Conservation (phyloP, 139 green algal species). For the Axilococcus clingmanii region DNA sequence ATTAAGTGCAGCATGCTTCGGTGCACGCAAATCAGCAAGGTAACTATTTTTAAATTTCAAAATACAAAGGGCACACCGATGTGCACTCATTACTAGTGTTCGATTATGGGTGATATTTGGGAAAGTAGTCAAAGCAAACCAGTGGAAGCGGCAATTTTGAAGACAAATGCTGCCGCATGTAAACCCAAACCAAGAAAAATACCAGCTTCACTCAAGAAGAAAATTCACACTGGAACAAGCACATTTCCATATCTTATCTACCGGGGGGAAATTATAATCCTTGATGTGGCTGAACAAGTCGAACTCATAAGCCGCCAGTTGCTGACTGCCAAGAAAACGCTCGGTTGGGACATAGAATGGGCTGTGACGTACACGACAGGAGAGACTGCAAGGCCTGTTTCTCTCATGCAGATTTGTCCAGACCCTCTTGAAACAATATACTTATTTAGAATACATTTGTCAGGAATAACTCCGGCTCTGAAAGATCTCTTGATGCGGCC, state of each 20-base stretch:
- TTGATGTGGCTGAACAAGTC: not conserved
- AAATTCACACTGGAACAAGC: no score
- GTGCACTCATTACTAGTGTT: no score
- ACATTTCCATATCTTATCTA: slow-evolving; percentile 6
- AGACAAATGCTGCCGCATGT: no score
- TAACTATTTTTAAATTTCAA: no score
- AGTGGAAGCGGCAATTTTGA: no score
- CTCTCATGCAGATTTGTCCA: slow-evolving; percentile 27
- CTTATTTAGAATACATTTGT: slow-evolving; percentile 35
- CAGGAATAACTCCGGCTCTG: slow-evolving; percentile 20
- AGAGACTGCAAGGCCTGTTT: not conserved
- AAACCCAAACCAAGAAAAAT: no score
- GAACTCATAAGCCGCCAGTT: not conserved
- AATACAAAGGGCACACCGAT: no score
- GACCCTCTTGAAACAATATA: not conserved
- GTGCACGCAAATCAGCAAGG: no score
- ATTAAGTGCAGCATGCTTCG: no score
- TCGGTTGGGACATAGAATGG: slow-evolving; percentile 49
- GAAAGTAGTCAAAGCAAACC: no score
- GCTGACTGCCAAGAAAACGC: not conserved
- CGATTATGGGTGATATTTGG: no score
- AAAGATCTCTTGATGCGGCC: slow-evolving; percentile 8
- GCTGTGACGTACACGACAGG: slow-evolving; percentile 26
- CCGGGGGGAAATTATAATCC: not conserved
- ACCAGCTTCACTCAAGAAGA: no score